Conservation (phyloP, 2,329 filamentous ascomycete genomes). For the Hortaea sp. region DNA sequence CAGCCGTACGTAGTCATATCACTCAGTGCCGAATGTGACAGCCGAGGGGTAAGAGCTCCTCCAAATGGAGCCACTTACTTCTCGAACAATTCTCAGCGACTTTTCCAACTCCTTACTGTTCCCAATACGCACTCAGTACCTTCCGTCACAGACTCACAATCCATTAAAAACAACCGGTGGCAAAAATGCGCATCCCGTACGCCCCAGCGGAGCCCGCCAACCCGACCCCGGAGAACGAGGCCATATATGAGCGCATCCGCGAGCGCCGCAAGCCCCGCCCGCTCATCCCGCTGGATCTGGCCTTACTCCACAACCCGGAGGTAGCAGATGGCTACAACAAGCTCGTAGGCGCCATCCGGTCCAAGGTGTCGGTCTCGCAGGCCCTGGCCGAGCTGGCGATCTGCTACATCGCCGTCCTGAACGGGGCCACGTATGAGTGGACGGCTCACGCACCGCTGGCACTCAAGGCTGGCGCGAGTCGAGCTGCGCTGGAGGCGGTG, state of each 20-base stretch:
- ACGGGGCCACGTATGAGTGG: conserved; percentile 28
- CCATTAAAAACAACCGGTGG: neutral
- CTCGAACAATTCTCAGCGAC: neutral
- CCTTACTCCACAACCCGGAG: conserved; percentile 62
- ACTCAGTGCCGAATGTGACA: neutral
- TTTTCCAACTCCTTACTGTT: neutral
- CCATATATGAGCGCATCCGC: conserved; percentile 53
- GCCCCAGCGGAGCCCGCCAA: conserved; percentile 43
- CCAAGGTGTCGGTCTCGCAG: conserved; percentile 22
- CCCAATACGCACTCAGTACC: neutral
- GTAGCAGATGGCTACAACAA: conserved; percentile 69
- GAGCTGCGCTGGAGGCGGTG: conserved; percentile 17
- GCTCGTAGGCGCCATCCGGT: conserved; percentile 47
- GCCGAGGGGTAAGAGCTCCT: neutral
- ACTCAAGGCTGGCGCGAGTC: conserved; percentile 20
- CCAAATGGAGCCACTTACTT: neutral
- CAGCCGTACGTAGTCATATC: too few relatives aligned
- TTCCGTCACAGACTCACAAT: too few relatives aligned
- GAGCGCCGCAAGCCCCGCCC: conserved; percentile 59
- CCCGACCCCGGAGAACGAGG: conserved; percentile 36
- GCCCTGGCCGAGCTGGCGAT: conserved; percentile 26
- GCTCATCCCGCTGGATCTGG: conserved; percentile 64
- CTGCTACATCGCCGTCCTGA: conserved; percentile 28
- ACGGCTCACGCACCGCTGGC: conserved; percentile 24
- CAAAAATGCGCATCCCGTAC: conserved; percentile 58